Evolutionary conservation across 805 yeast genomes (phyloP).

Genomic region (Huiozyma sinensis): DNA sequence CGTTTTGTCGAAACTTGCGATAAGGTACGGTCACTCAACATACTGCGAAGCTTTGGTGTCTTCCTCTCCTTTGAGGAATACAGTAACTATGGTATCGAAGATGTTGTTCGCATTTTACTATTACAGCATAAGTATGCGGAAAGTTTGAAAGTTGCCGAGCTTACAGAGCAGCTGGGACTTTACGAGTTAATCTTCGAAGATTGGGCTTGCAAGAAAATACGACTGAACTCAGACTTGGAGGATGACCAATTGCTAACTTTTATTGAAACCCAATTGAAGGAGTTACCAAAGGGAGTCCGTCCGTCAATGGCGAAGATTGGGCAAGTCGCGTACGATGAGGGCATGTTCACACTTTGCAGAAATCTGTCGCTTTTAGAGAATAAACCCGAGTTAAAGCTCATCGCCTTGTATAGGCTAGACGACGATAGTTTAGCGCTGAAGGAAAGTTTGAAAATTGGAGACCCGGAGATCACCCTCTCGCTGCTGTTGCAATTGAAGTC

Average conservation of each 20-base stretch:
- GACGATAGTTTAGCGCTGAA: conserved; percentile 59
- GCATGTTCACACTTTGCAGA: conserved; percentile 59
- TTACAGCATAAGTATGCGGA: conserved; percentile 49
- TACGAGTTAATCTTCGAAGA: conserved; percentile 43
- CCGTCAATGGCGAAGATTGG: conserved; percentile 28
- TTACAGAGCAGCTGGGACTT: conserved; percentile 35
- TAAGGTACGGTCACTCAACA: conserved; percentile 56
- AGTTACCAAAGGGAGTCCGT: conserved; percentile 24
- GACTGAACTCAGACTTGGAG: conserved; percentile 37
- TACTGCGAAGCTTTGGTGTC: conserved; percentile 55
- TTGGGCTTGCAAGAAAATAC: conserved; percentile 75
- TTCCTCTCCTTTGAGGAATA: conserved; percentile 54
- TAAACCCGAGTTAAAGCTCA: conserved; percentile 45
- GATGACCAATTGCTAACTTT: conserved; percentile 49
- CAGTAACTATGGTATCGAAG: conserved; percentile 41
- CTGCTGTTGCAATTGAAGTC: conserved; percentile 39
- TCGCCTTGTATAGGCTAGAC: conserved; percentile 57
- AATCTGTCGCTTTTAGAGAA: conserved; percentile 58
- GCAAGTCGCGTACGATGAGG: conserved; percentile 40
- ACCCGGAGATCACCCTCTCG: conserved; percentile 44
- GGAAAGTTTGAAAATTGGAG: conserved; percentile 52
- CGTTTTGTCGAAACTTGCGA: conserved; percentile 54
- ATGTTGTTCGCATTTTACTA: conserved; percentile 46
- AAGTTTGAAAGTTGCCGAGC: conserved; percentile 50
- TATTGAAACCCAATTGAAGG: conserved; percentile 26